Conservation (phyloP, 495 filamentous ascomycete genomes). For the Hapsidospora chrysogenum region DNA sequence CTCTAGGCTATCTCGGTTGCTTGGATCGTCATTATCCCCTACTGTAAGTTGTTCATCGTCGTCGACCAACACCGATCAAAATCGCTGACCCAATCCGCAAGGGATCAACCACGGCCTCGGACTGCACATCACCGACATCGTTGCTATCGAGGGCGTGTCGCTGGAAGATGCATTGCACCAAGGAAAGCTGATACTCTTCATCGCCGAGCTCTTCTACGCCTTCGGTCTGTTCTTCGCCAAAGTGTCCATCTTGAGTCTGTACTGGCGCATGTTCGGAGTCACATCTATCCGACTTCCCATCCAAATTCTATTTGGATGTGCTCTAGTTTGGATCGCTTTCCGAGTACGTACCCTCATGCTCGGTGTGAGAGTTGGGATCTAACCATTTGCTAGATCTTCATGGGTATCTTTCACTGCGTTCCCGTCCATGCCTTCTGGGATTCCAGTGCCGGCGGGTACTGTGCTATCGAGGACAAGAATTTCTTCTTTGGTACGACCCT, state of each 20-base stretch:
- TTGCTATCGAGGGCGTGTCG: neutral
- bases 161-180: slow-evolving; percentile 1
- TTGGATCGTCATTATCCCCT: slow-evolving; percentile 1
- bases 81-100: slow-evolving; percentile 2
- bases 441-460: slow-evolving; percentile 1
- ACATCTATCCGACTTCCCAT: slow-evolving; percentile 1
- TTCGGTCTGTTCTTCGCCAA: slow-evolving; percentile 3
- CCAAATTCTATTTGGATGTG: slow-evolving; percentile 2
- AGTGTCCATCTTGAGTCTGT: slow-evolving; percentile 1
- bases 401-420: slow-evolving; percentile 2
- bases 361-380: neutral
- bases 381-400: slow-evolving; percentile 1
- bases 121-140: slow-evolving; percentile 1
- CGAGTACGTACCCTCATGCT: slow-evolving; percentile 1
- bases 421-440: slow-evolving; percentile 2
- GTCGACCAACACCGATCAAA: slow-evolving; percentile 2
- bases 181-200: slow-evolving; percentile 1
- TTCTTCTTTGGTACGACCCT: slow-evolving; percentile 19
- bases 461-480: slow-evolving; percentile 3
- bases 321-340: slow-evolving; percentile 1
- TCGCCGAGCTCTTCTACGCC: slow-evolving; percentile 2
- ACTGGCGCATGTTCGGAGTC: slow-evolving; percentile 2
- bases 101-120: slow-evolving; percentile 1
- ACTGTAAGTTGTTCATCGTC: slow-evolving; percentile 2
- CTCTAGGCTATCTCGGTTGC: slow-evolving; percentile 1